Base-by-base conservation (phyloP, 208 protist genomes). In the Leishmania major region DNA sequence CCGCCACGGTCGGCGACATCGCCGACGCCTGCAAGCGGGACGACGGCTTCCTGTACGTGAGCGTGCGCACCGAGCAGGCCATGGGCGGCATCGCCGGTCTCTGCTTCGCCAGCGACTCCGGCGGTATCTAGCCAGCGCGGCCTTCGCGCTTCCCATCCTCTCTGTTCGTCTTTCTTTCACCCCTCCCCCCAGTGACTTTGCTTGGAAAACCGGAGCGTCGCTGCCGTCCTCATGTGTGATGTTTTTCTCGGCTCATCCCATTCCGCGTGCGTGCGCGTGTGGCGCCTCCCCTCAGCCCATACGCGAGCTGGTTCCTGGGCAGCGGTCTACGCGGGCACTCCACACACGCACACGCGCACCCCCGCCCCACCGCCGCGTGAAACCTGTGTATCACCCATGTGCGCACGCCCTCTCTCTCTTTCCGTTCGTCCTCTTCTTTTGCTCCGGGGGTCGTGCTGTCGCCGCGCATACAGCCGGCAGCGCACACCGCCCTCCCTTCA, bases 11-110 rank as follows among this genome's bases (percentile, higher is more conserved):
- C 43, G 57, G 71, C 77, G 77, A 80, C 59, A 55, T 85, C 55
- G 69, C 55, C 57, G 76, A 45, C 67, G 67, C 67, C 35, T 73
- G 67, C 40, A 73, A 73, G 67, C 35, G 40, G 8, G 40, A 10
- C 59, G 81, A 85, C 71, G 77, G 77, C 76, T 85, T 74, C 71
- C 81, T 85, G 13, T 72, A 81, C 73, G 73, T 85, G 22, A 37
- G 43, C 19, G 78, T 81, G 71, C 59, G 70, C 28, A 53, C 53
- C 28, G 82, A 49, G 40, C 67, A 31, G 22, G 2, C 25, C 67
- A 73, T 73, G 67, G 67, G 70, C 45, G 70, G 7, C 28, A 4
- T 28, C 17, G 51, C 13, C 1, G 3, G 51, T 22, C 51, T 6
- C 17, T 15, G 13, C 51, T 22, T 57, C 19, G 51, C 51, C 51